phyloP scores from a whole-genome alignment of 2,329 filamentous ascomycete species.

The Paramyrothecium roridum region DNA sequence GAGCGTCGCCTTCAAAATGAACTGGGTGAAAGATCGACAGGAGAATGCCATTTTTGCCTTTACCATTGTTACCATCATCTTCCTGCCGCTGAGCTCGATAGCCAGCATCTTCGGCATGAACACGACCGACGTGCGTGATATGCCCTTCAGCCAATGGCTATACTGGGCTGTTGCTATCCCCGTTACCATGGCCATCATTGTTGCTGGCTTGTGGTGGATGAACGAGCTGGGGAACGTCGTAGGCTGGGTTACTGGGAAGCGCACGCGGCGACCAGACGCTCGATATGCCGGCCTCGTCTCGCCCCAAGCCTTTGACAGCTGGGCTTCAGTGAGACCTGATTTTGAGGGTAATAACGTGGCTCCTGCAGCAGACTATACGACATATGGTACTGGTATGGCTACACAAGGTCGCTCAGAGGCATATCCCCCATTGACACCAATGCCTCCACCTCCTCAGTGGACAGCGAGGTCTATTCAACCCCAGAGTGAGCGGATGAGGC shows the following conservation, averaged over 20 bases:
- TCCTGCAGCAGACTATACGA: no score
- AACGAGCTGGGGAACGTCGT: constrained; percentile 34
- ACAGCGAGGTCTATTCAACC: no score
- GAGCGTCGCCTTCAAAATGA: constrained; percentile 29
- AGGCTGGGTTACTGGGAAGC: constrained; percentile 21
- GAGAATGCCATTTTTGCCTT: constrained; percentile 47
- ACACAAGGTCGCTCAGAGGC: no score
- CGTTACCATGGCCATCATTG: constrained; percentile 38
- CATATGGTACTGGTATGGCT: no score
- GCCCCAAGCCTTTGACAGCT: no score
- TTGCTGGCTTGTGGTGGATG: constrained; percentile 37
- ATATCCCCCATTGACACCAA: no score
- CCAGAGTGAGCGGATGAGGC: no score
- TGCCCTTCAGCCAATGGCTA: constrained; percentile 43
- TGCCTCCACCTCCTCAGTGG: no score
- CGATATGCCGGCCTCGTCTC: no score
- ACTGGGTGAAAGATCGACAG: constrained; percentile 39
- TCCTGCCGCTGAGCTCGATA: constrained; percentile 42
- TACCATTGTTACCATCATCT: constrained; percentile 46
- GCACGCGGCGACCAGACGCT: no score
- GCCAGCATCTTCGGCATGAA: constrained; percentile 53
- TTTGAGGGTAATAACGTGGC: no score
- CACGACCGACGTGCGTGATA: constrained; percentile 45
- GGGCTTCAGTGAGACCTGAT: no score
- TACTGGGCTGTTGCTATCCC: constrained; percentile 49